These are phyloP conservation scores for Sclerotinia minor DNA, from an alignment of 2,329 filamentous ascomycete species.

Conservation along the genomic window DNA sequence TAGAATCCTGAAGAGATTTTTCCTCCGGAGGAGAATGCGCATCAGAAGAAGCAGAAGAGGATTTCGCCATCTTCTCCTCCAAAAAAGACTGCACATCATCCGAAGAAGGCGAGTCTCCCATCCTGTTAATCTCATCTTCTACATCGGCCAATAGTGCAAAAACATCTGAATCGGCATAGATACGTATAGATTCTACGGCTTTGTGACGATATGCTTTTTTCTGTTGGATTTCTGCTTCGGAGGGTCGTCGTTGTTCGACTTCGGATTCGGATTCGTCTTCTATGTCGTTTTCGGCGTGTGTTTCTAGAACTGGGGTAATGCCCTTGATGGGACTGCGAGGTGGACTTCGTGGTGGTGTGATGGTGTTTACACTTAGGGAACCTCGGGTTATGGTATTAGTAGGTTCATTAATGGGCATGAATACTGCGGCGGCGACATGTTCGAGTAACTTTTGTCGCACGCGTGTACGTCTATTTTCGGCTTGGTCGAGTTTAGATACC, in stretches of 20 bases:
- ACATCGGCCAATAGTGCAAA: conserved; percentile 67
- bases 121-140: conserved; percentile 57
- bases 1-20: background rate
- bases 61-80: background rate
- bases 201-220: conserved; percentile 35
- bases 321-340: conserved; percentile 48
- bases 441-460: conserved; percentile 79
- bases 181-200: conserved; percentile 63
- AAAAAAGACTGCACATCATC: background rate
- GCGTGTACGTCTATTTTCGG: conserved; percentile 73
- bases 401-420: conserved; percentile 37
- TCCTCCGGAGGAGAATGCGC: background rate
- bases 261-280: background rate
- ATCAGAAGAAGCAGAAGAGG: background rate
- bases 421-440: conserved; percentile 72
- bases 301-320: background rate
- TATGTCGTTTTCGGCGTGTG: background rate
- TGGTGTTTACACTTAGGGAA: conserved; percentile 2
- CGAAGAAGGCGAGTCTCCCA: conserved; percentile 35
- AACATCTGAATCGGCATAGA: conserved; percentile 68
- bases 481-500: conserved; percentile 75
- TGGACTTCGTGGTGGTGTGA: conserved; percentile 45
- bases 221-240: conserved; percentile 17
- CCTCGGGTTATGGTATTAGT: too few species aligned
- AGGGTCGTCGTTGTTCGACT: background rate